Base-by-base conservation (phyloP, 2,329 filamentous ascomycete genomes). In the Fusarium sp. region DNA sequence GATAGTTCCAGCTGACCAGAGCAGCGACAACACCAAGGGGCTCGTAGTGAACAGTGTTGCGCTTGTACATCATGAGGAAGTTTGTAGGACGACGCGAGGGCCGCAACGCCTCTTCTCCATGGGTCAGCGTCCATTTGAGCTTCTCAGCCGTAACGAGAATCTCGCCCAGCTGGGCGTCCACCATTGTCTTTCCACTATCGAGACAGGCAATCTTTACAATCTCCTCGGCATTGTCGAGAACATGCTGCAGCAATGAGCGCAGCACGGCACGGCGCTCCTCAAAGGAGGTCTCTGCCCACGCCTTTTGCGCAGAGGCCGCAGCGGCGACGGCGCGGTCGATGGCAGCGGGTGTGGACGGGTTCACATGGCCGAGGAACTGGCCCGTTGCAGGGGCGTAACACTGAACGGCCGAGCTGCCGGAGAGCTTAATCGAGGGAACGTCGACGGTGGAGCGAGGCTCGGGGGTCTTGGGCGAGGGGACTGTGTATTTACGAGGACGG, bases 1-100 rank as follows among this genome's bases (percentile, higher is more conserved):
- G 88, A 73, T 93, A 98, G 79, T 99, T 99, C 95, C 95, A 99
- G 72, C 91, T 95, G 38, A 99, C 92, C 48, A 94, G 89, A 15
- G 95, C 94, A 10, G 92, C 89, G 6, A 99, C 91, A 32, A 99
- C 92, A 14, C 95, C 95, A 17, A 98, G 80, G 13, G 95, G 94
- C 76, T 99, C 93, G 76, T 96, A 99, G 45, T 85, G 80, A 25
- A 99, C 93, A 61, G 88, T 89, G 72, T 97, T 97, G 74, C 85
- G 87, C 83, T 99, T 99, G 78, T 98, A 97, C 77, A 88, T 86
- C 92, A 99, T 96, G 62, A 99, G 84, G 41, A 97, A 82, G 75
- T 96, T 97, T 1, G 93, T 96, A 6, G 93, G 92, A 49, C 95
- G 84, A 44, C 80, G 80, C 63, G 89, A 89, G 0, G 92, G 86